Evolutionary conservation across 345 rosid species (phyloP), one percentile per base, ranked within the genome.

Genomic region (Nephelium lappaceum): DNA sequence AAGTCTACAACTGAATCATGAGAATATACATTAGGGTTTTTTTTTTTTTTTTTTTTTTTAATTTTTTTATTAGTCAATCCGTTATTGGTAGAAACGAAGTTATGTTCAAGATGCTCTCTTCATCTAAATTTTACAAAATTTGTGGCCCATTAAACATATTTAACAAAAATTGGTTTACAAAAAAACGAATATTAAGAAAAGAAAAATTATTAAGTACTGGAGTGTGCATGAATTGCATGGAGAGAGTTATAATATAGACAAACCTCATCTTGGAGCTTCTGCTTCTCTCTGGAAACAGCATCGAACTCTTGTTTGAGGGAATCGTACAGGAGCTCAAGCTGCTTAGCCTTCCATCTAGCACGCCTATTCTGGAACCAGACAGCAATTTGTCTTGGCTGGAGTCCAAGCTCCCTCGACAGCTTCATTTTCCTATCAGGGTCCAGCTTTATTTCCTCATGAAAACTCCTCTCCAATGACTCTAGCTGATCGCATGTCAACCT

Each of bases 361-460:
- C 96, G 91, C 67, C 93, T 86, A 84, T 92, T 93, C 79, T 93
- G 99, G 77, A 95, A 95, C 99, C 99, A 95, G 58, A 93, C 93
- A 2, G 97, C 95, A 47, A 92, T 87, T 81, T 95, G 98, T 65
- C 96, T 86, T 0, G 99, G 98, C 77, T 92, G 95, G 11, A 93
- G 91, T 61, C 99, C 94, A 23, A 95, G 91, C 39, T 92, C 99
- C 58, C 83, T 84, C 12, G 98, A 90, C 66, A 95, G 89, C 87
- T 85, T 90, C 92, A 91, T 89, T 82, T 95, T 93, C 84, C 94
- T 78, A 11, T 91, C 91, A 7, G 97, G 92, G 25, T 91, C 95
- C 61, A 95, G 82, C 88, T 93, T 95, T 31, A 87, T 85, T 82
- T 93, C 98, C 79, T 93, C 98, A 49, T 89, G 95, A 74, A 95